Conservation (phyloP, 2,329 filamentous ascomycete species). For the Colletotrichum costaricense region DNA sequence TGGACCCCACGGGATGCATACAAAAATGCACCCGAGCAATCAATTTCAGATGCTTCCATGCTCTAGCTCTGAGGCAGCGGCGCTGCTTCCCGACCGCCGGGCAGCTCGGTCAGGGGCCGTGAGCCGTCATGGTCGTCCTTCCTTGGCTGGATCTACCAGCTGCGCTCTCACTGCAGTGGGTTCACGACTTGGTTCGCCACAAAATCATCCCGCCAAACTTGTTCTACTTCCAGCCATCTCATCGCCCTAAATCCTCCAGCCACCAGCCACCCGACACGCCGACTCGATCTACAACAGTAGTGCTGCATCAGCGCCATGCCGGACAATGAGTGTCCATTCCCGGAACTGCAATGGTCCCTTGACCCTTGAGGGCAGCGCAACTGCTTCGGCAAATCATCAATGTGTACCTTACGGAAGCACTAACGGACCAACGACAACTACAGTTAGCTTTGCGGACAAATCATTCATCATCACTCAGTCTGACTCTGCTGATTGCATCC, state of each 20-base stretch:
- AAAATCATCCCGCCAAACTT: not conserved
- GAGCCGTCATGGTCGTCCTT: not conserved
- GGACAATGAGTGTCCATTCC: not conserved
- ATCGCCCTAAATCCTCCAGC: not conserved
- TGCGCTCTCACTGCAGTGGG: too few relatives aligned
- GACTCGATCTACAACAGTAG: slow-evolving; percentile 1
- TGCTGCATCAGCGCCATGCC: not conserved
- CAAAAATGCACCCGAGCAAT: not conserved
- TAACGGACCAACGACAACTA: not conserved
- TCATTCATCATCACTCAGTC: not conserved
- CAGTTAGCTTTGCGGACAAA: not conserved
- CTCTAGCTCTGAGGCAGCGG: slow-evolving; percentile 4
- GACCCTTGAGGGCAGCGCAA: not conserved
- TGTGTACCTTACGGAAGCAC: not conserved
- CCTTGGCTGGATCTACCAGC: too few relatives aligned
- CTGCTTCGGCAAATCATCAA: not conserved
- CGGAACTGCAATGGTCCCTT: not conserved
- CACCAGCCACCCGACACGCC: slow-evolving; percentile 6
- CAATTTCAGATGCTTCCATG: not conserved
- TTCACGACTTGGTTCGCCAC: not conserved
- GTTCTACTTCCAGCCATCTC: not conserved
- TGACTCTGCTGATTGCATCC: not conserved
- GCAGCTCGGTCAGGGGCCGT: not conserved
- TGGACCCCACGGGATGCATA: not conserved
- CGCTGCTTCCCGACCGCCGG: slow-evolving; percentile 19